Percentiles rank a stretch among this genome's conserved stretches.
These are phyloP conservation scores for Stagonosporopsis rhizophila DNA, from an alignment of 2,329 filamentous ascomycete genomes.

Conservation along the genomic window DNA sequence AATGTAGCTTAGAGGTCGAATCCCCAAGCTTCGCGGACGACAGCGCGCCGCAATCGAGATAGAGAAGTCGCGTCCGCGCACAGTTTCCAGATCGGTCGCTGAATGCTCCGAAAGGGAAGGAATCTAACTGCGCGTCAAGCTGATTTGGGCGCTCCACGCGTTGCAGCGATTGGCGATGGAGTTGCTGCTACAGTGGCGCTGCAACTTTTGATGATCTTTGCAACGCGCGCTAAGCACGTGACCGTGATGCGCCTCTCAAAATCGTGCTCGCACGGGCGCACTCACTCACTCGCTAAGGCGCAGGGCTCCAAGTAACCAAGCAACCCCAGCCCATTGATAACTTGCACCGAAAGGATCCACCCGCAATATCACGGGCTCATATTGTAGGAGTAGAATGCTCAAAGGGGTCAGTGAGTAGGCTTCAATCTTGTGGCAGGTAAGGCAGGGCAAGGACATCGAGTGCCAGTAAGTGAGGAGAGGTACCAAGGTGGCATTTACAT, in stretches of 20 bases:
- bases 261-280: constrained; percentile 1
- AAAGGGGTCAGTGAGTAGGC: no score
- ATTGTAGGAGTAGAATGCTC: no score
- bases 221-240: constrained; percentile 19
- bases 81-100: constrained; percentile 19
- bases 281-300: neutral
- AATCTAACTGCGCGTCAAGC: constrained; percentile 29
- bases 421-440: no score
- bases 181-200: constrained; percentile 28
- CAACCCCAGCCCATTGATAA: no score
- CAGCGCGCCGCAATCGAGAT: constrained; percentile 29
- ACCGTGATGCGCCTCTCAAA: neutral
- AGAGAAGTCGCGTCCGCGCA: constrained; percentile 35
- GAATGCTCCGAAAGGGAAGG: constrained; percentile 18
- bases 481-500: no score
- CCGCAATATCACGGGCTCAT: no score
- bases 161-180: constrained; percentile 40
- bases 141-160: constrained; percentile 35
- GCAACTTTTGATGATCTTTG: constrained; percentile 34
- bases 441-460: no score
- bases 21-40: constrained; percentile 38
- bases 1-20: constrained; percentile 30
- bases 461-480: no score
- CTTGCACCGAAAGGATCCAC: no score
- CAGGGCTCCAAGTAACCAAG: no score